These are phyloP conservation scores for Ciborinia camelliae DNA, from an alignment of 2,329 filamentous ascomycete species.

Conservation along the genomic window DNA sequence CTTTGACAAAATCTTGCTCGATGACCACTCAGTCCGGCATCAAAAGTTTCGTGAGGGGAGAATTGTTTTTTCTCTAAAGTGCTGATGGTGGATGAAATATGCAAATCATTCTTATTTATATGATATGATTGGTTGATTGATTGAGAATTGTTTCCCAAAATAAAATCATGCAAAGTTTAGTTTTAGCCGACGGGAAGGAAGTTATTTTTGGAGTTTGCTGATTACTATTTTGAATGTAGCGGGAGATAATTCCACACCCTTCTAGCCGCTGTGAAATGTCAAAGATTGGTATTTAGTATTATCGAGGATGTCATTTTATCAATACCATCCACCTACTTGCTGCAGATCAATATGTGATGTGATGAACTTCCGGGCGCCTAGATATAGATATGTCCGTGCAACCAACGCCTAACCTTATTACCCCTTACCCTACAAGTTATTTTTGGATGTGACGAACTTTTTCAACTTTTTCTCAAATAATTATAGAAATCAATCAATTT, in stretches of 20 bases:
- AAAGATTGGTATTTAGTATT: background rate
- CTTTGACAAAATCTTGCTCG: background rate
- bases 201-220: background rate
- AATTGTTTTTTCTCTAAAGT: background rate
- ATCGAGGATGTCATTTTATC: background rate
- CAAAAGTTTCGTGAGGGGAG: background rate
- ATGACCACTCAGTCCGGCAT: background rate
- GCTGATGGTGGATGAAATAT: background rate
- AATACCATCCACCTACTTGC: too few relatives aligned
- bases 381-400: background rate
- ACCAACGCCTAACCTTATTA: background rate
- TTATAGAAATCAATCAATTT: too few relatives aligned
- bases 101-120: background rate
- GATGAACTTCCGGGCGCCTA: background rate
- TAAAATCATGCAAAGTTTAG: background rate
- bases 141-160: background rate
- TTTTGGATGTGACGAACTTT: slow-evolving; percentile 9
- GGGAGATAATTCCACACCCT: background rate
- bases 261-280: accelerated
- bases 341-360: background rate
- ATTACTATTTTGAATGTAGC: background rate
- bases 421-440: background rate
- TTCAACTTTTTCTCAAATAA: too few relatives aligned
- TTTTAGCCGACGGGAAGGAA: background rate
- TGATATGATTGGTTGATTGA: background rate